Conservation (phyloP, 495 filamentous ascomycete species). For the Polyplosphaeria fusca region DNA sequence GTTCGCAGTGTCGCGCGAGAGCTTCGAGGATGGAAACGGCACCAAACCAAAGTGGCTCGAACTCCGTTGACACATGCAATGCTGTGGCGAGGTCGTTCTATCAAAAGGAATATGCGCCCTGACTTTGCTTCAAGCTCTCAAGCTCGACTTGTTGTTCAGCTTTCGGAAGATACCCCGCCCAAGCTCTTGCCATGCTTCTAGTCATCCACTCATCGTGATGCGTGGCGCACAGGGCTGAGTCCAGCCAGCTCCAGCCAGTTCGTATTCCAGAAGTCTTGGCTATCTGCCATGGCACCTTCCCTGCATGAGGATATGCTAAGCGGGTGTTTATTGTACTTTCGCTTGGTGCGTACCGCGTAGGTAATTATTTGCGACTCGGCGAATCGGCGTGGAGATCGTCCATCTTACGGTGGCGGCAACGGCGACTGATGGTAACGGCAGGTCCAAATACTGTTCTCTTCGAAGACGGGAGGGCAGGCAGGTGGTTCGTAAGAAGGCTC, state of each 20-base stretch:
- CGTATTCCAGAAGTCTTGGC: conserved; percentile 3
- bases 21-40: no score
- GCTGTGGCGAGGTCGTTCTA: not conserved
- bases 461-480: no score
- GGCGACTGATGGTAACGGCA: not conserved
- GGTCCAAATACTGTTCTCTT: no score
- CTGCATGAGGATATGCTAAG: not conserved
- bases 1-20: no score
- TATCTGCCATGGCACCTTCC: not conserved
- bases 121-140: not conserved
- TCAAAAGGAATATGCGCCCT: no score
- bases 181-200: not conserved
- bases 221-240: conserved; percentile 14
- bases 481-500: no score
- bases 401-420: conserved; percentile 8
- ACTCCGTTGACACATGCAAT: no score
- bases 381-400: not conserved
- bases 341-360: no score
- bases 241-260: not conserved
- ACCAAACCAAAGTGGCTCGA: no score
- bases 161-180: conserved; percentile 2
- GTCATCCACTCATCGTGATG: not conserved
- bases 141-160: not conserved
- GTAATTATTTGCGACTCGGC: no score
- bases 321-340: no score